These are phyloP conservation scores for Trichomonascus vanleenenianus DNA, from an alignment of 805 yeast species.

Conservation along the genomic window DNA sequence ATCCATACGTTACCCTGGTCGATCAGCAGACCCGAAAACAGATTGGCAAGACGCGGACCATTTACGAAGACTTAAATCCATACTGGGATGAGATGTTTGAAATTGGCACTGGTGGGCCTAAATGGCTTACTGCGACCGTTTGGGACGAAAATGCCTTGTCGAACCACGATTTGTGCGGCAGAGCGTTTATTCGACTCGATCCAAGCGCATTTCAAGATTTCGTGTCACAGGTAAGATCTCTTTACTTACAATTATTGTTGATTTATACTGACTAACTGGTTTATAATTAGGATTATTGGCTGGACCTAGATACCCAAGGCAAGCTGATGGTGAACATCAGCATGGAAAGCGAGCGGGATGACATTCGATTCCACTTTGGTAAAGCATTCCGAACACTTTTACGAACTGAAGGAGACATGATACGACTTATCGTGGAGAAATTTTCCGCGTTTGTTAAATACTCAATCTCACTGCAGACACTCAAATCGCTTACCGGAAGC, in stretches of 20 bases:
- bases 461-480: slow-evolving; percentile 48
- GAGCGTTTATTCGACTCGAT: slow-evolving; percentile 51
- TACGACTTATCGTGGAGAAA: slow-evolving; percentile 63
- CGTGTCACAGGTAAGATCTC: slow-evolving; percentile 39
- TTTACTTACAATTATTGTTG: not conserved
- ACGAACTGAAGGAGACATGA: slow-evolving; percentile 58
- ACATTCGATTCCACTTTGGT: slow-evolving; percentile 76
- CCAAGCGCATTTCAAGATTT: slow-evolving; percentile 57
- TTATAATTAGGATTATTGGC: slow-evolving; percentile 37
- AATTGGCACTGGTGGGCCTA: slow-evolving; percentile 34
- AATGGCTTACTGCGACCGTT: slow-evolving; percentile 49
- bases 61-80: slow-evolving; percentile 57
- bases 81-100: slow-evolving; percentile 88
- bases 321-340: slow-evolving; percentile 56
- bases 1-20: slow-evolving; percentile 54
- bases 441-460: slow-evolving; percentile 56
- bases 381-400: slow-evolving; percentile 58
- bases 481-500: slow-evolving; percentile 37
- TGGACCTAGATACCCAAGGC: slow-evolving; percentile 65
- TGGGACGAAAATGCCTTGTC: slow-evolving; percentile 59
- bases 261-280: not conserved
- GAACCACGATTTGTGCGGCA: slow-evolving; percentile 58
- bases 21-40: slow-evolving; percentile 48
- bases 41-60: slow-evolving; percentile 62
- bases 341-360: slow-evolving; percentile 71